Evolutionary conservation across 176 grass and related monocot genomes (phyloP).

Genomic region (Eragrostis curvula): DNA sequence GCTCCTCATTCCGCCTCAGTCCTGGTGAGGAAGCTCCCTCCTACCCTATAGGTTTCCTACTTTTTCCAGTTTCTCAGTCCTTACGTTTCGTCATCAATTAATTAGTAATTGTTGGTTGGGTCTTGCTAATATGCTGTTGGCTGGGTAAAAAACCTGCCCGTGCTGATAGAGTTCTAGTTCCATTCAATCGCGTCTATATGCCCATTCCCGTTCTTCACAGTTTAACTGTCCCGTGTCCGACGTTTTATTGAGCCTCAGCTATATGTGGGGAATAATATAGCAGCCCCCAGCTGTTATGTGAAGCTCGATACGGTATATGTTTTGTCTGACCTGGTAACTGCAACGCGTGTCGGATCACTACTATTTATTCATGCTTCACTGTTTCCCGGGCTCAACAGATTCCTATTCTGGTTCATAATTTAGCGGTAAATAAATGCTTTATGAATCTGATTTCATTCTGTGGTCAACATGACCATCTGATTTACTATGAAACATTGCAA

Average conservation of each 20-base stretch:
- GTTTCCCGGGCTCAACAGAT: background rate
- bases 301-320: background rate
- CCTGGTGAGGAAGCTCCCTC: slow-evolving; percentile 4
- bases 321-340: background rate
- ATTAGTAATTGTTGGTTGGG: background rate
- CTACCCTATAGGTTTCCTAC: background rate
- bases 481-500: background rate
- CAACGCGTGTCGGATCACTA: background rate
- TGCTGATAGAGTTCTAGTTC: background rate
- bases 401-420: background rate
- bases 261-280: background rate
- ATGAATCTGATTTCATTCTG: background rate
- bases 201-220: background rate
- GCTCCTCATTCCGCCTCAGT: background rate
- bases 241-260: background rate
- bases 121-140: background rate
- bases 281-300: background rate
- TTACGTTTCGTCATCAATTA: too few relatives aligned
- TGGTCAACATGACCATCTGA: background rate
- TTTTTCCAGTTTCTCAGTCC: background rate
- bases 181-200: background rate
- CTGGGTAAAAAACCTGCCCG: background rate
- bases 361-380: background rate
- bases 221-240: background rate
- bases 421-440: background rate